phyloP scores from a whole-genome alignment of 1,284 basidiomycete species.

The Cronartium quercuum region DNA sequence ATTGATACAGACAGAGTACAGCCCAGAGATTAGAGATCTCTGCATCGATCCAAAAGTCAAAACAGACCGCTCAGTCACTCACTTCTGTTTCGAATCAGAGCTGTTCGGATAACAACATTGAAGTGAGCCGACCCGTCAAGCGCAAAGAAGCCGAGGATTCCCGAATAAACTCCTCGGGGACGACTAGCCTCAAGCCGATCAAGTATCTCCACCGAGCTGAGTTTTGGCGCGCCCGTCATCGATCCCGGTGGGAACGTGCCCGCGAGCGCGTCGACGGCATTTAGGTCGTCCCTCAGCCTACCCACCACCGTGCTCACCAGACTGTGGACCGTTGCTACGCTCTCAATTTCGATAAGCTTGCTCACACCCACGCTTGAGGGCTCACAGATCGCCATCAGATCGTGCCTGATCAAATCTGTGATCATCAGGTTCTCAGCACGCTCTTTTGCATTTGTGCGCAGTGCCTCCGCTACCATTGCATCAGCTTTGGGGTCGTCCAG shows the following conservation, averaged over 20 bases:
- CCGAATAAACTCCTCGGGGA: constrained; percentile 76
- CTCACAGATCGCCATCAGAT: constrained; percentile 66
- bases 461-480: constrained; percentile 49
- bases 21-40: background rate
- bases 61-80: background rate
- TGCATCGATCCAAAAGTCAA: background rate
- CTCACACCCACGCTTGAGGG: constrained; percentile 71
- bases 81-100: constrained; percentile 64
- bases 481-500: constrained; percentile 45
- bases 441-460: constrained; percentile 77
- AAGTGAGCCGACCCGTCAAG: constrained; percentile 84
- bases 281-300: constrained; percentile 51
- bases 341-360: constrained; percentile 81
- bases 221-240: constrained; percentile 97
- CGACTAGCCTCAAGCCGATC: constrained; percentile 68
- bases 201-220: constrained; percentile 83
- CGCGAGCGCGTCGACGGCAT: constrained; percentile 66
- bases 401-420: constrained; percentile 90
- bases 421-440: constrained; percentile 98
- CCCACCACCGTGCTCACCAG: constrained; percentile 91
- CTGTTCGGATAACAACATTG: constrained; percentile 91
- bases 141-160: constrained; percentile 79
- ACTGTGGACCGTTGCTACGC: constrained; percentile 83
- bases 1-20: background rate
- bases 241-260: constrained; percentile 87